Evolutionary conservation across 106 monocot species (phyloP).

Genomic region (Apostasia ramifera): DNA sequence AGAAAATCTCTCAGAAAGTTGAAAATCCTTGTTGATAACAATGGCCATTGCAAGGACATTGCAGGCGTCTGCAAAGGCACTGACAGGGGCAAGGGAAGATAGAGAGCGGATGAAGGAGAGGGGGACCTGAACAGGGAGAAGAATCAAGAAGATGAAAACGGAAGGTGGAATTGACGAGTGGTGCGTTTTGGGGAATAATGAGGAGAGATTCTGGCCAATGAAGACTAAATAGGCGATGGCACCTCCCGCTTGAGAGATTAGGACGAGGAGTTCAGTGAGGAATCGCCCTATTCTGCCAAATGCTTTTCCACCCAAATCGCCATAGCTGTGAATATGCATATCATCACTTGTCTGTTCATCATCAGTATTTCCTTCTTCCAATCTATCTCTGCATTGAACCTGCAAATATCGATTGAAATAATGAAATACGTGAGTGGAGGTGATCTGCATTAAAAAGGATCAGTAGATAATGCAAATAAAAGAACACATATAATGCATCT

Average conservation of each 20-base stretch:
- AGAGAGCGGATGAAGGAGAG: conserved; percentile 81
- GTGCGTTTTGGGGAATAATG: conserved; percentile 27
- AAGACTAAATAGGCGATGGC: conserved; percentile 86
- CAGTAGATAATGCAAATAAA: too few relatives aligned
- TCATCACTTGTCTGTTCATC: conserved; percentile 19
- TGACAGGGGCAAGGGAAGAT: conserved; percentile 73
- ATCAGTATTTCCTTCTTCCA: conserved; percentile 29
- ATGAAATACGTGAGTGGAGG: too few relatives aligned
- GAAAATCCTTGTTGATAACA: conserved; percentile 78
- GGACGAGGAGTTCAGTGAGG: conserved; percentile 69
- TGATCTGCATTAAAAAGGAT: too few relatives aligned
- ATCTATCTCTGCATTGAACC: conserved; percentile 72
- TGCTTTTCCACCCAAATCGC: conserved; percentile 73
- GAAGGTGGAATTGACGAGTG: conserved; percentile 26
- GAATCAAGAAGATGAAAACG: conserved; percentile 54
- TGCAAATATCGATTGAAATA: conserved; percentile 8
- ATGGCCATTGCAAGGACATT: conserved; percentile 90
- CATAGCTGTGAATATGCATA: conserved; percentile 42
- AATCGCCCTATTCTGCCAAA: conserved; percentile 58
- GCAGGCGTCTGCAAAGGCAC: conserved; percentile 83
- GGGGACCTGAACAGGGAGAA: conserved; percentile 64
- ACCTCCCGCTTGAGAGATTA: conserved; percentile 77
- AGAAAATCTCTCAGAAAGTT: conserved; percentile 33
- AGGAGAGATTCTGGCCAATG: conserved; percentile 85
- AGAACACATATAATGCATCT: too few relatives aligned